Base-by-base conservation (phyloP, 2,329 filamentous ascomycete genomes). In the Pseudogymnoascus sp. region DNA sequence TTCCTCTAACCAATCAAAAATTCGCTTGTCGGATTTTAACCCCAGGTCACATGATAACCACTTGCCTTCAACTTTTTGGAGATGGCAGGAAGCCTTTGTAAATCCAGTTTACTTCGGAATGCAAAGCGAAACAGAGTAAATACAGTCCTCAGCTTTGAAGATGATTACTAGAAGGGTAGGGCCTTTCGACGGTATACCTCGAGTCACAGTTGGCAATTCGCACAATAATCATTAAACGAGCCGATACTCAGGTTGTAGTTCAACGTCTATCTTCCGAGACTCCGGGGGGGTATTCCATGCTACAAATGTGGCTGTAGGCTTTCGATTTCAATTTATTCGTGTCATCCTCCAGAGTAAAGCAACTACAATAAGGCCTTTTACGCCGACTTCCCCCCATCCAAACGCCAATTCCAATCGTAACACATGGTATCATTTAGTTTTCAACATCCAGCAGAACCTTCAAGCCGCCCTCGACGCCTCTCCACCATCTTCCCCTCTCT, bases 401-500 rank as follows among this genome's bases (percentile, higher is more conserved):
- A 61, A 61, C 26, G n/a, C n/a, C 28, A 8, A 16, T 43, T 63
- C 61, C 61, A 40, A 41, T 59, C 19, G 22, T 59, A 19, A 28
- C 53, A 31, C n/a, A 61, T 31, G 59, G 59, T 60, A 60, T 60
- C 59, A 60, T 41, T 67, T 61, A 78, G 43, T 72, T 73, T 68
- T 82, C 75, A 14, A 86, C 77, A 67, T 86, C 84, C 68, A 91
- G 72, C 75, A 89, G 84, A 64, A 83, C 80, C 70, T 78, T 84
- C 73, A 92, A 73, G 12, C 76, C 82, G 7, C 78, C 76, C 71
- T 91, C 89, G n/a, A 84, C 85, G 16, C 86, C 87, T 67, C 84
- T 83, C 76, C 87, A 86, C 90, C 90, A 93, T 67, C 89, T 79
- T 5, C 88, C 90, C 68, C 86, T 82, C 74, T 90, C 87, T 73